phyloP scores from a whole-genome alignment of 257 asterid genomes.

The Solanum neorickii region DNA sequence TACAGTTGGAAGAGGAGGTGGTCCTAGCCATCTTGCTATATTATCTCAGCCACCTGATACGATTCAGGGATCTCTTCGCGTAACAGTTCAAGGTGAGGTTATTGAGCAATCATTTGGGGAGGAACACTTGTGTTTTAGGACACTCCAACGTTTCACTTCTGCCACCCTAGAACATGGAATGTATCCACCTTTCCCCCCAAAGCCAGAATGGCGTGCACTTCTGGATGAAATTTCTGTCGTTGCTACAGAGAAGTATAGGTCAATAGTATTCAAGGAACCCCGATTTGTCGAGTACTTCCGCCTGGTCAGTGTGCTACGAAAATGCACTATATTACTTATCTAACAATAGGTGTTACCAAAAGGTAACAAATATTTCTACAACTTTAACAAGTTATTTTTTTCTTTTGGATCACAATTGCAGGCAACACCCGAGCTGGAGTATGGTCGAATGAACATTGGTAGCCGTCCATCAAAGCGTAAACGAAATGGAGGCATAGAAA shows the following conservation, averaged over 20 bases:
- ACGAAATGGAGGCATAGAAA: constrained; percentile 45
- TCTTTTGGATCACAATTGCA: constrained; percentile 1
- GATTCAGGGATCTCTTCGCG: constrained; percentile 40
- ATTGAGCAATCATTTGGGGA: constrained; percentile 49
- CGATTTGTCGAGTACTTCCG: constrained; percentile 52
- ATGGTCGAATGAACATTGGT: constrained; percentile 48
- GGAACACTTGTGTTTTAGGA: constrained; percentile 41
- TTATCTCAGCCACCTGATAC: constrained; percentile 53
- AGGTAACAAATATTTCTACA: background rate
- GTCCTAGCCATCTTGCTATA: constrained; percentile 54
- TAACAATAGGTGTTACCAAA: background rate
- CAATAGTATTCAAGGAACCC: constrained; percentile 40
- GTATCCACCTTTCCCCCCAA: constrained; percentile 44
- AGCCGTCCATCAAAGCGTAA: constrained; percentile 54
- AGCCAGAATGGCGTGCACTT: constrained; percentile 46
- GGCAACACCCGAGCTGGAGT: constrained; percentile 51
- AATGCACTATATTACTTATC: background rate
- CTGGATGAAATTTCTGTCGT: constrained; percentile 33
- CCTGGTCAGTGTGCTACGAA: constrained; percentile 19
- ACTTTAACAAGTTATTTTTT: background rate
- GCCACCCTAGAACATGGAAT: constrained; percentile 48
- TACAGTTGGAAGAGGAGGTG: constrained; percentile 54
- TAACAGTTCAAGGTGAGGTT: constrained; percentile 49
- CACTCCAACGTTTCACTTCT: constrained; percentile 44
- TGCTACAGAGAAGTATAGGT: constrained; percentile 36